Base-by-base conservation (phyloP, 768 basidiomycete genomes). In the Nidularia sp. region DNA sequence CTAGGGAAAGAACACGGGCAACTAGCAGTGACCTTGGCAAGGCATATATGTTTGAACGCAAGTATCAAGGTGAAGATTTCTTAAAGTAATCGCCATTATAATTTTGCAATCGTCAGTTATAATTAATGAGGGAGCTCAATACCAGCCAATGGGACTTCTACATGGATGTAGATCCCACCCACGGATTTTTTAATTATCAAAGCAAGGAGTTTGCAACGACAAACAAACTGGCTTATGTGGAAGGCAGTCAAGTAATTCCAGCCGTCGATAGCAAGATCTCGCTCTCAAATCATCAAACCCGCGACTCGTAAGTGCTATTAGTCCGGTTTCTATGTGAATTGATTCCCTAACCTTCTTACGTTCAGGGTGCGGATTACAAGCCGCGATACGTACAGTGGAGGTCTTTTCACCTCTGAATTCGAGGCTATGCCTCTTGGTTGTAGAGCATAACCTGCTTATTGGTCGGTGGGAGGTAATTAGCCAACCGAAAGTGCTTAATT, bases 321-420 rank as follows among this genome's bases (percentile, higher is more conserved):
- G 22, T 6, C 33, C 33, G n/a, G 43, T 47, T 54, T 51, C 45
- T n/a, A n/a, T n/a, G n/a, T n/a, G n/a, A n/a, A n/a, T n/a, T n/a
- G n/a, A 7, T 47, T 48, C 34, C 50, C 32, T 9, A 29, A 33
- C 44, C 34, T 18, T 48, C 41, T 44, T 31, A 13, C 41, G 70
- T n/a, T n/a, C 59, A 88, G 86, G 29, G 78, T 91, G 35, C 85
- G 88, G 47, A 87, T 91, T 55, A 77, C 71, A 49, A 76, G 83
- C 32, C 79, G 80, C 59, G 83, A 86, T 62, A 70, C 64, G 25
- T 90, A 82, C 62, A 78, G 66, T 45, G 66, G 73, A n/a, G 88
- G 88, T 3, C 70, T 91, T 9, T 88, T 91, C 70, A 82, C 90
- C 56, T 76, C 88, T n/a, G 88, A 90, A 58, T 79, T 90, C 51